A percentile compares a stretch with the other conserved stretches of the same genome.
Conservation (phyloP, 31 red algal genomes). For the Porphyra umbilicalis region DNA sequence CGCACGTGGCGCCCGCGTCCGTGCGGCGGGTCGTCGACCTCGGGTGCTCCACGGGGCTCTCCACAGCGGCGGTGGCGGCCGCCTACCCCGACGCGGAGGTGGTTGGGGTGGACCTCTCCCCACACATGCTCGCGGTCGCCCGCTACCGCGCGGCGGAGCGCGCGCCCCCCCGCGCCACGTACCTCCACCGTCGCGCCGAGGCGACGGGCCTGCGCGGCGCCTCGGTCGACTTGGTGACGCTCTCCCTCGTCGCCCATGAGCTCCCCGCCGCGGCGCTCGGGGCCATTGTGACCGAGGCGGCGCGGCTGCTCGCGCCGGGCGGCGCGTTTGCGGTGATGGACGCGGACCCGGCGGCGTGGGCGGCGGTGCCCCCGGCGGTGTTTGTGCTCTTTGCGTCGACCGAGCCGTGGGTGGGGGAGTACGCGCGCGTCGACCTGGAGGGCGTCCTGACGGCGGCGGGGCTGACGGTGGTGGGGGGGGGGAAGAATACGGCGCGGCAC, state of each 20-base stretch:
- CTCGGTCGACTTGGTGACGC: neutral
- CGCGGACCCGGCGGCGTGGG: slow-evolving; percentile 9
- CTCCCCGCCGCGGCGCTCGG: slow-evolving; percentile 1
- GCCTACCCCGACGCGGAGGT: neutral
- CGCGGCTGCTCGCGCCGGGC: slow-evolving; percentile 5
- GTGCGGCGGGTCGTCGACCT: slow-evolving; percentile 7
- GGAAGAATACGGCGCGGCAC: slow-evolving; percentile 22
- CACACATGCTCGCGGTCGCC: slow-evolving; percentile 18
- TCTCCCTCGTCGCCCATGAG: slow-evolving; percentile 13
- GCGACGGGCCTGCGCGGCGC: neutral
- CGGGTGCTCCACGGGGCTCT: slow-evolving; percentile 14
- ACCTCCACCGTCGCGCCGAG: neutral
- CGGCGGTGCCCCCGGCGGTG: neutral
- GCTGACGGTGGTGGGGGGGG: neutral
- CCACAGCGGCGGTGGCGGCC: neutral
- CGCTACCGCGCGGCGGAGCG: neutral
- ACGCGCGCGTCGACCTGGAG: neutral
- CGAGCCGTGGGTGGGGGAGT: slow-evolving; percentile 11
- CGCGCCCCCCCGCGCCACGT: neutral
- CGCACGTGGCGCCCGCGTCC: neutral
- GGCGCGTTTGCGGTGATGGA: slow-evolving; percentile 14
- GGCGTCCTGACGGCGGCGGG: neutral
- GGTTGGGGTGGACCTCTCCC: slow-evolving; percentile 2
- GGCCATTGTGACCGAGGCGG: neutral
- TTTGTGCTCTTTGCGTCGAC: slow-evolving; percentile 8